Percentiles rank a stretch among this genome's conserved stretches.
Conservation (phyloP, 2,329 filamentous ascomycete species). For the Fusarium hainanense region DNA sequence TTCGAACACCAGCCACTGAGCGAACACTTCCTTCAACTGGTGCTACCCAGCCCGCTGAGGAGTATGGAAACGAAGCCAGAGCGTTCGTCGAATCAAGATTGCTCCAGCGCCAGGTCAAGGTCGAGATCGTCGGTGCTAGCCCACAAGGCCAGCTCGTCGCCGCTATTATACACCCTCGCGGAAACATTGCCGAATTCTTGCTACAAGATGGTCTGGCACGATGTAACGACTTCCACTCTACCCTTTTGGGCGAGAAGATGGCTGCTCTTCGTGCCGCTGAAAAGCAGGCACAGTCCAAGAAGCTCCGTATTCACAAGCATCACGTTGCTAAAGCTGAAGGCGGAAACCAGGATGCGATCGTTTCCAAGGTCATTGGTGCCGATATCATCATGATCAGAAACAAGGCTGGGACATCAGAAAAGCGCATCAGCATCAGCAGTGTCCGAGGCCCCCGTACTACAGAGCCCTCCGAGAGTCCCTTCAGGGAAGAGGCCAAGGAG, state of each 20-base stretch:
- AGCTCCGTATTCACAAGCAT: slow-evolving; percentile 83
- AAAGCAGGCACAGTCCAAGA: slow-evolving; percentile 81
- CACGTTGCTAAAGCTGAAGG: slow-evolving; percentile 77
- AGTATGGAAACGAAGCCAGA: slow-evolving; percentile 88
- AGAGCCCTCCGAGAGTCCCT: slow-evolving; percentile 88
- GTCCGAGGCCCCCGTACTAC: slow-evolving; percentile 90
- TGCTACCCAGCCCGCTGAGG: slow-evolving; percentile 85
- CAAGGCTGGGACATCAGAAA: slow-evolving; percentile 83
- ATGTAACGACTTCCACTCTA: slow-evolving; percentile 96
- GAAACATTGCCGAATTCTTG: slow-evolving; percentile 92
- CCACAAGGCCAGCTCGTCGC: slow-evolving; percentile 94
- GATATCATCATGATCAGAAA: slow-evolving; percentile 89
- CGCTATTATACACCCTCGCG: slow-evolving; percentile 85
- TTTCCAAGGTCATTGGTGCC: slow-evolving; percentile 86
- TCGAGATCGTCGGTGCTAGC: slow-evolving; percentile 86
- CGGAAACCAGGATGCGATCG: slow-evolving; percentile 80
- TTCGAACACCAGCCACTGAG: slow-evolving; percentile 90
- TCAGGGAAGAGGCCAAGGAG: slow-evolving; percentile 94
- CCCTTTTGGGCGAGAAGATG: slow-evolving; percentile 91
- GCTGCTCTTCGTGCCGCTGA: slow-evolving; percentile 85
- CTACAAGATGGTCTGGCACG: slow-evolving; percentile 89
- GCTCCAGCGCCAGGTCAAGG: slow-evolving; percentile 85
- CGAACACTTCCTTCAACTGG: slow-evolving; percentile 82
- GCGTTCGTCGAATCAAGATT: slow-evolving; percentile 87
- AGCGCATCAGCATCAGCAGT: slow-evolving; percentile 91